Base-by-base conservation (phyloP, 1,284 basidiomycete genomes). In the Flammula alnicola region DNA sequence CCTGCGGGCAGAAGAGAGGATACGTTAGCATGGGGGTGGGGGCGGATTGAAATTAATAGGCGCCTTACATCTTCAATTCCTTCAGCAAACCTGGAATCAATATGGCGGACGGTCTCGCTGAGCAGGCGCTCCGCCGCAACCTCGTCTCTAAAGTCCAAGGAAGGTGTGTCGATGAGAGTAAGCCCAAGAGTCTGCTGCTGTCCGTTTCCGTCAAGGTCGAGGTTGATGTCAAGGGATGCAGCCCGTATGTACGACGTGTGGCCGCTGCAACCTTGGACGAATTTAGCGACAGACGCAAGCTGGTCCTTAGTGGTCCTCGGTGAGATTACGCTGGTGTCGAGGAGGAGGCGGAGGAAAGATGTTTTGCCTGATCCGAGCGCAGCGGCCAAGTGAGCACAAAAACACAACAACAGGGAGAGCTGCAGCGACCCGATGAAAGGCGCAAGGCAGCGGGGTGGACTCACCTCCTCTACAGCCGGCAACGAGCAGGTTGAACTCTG, bases 91-190 rank as follows among this genome's bases (percentile, higher is more conserved):
- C 85, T 74, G 52, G 78, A 61, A 63, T 89, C 87, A 59, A 89
- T 77, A 61, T 83, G 80, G 52, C 81, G 74, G 54, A 86, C 70
- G 47, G 82, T 86, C 54, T 89, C 87, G 56, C 73, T 64, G 17
- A 88, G 69, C 16, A 78, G 63, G 51, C 83, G 73, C 58, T 87
- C 84, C 37, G 81, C 73, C 45, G 76, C 71, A 37, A 70, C 61
- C 39, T 86, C 81, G 63, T 88, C 85, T 51, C 70, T 66, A 61
- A 83, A 83, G 73, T 89, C 84, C 44, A 91, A 66, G 8, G 88
- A 84, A 40, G 88, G 88, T 1, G 89, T 89, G 71, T 92, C 89
- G 64, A 91, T 76, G 59, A 91, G 80, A 37, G 83, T 81, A 62
- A 92, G 81, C 30, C 74, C 74, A 49, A 90, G 72, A 35, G 77